These are phyloP conservation scores for Phytophthora citrophthora DNA, from an alignment of 352 stramenopile genomes.

Conservation along the genomic window DNA sequence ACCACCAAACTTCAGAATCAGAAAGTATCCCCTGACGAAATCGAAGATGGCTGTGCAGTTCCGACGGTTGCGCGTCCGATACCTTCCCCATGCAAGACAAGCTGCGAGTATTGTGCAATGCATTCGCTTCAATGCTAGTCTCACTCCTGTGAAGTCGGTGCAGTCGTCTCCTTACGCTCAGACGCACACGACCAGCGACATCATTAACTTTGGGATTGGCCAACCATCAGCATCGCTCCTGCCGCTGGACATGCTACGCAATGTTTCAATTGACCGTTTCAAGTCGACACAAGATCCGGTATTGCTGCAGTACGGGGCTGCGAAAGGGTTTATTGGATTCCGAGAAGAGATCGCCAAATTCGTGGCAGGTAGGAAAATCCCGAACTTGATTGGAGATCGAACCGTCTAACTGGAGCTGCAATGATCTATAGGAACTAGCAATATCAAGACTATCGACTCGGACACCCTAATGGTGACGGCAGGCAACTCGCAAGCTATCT, in stretches of 20 bases:
- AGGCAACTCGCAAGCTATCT: slow-evolving; percentile 93
- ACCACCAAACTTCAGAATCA: not conserved
- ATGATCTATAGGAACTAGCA: slow-evolving; percentile 8
- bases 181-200: slow-evolving; percentile 56
- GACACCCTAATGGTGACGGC: slow-evolving; percentile 87
- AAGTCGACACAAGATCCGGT: slow-evolving; percentile 52
- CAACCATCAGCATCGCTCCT: slow-evolving; percentile 83
- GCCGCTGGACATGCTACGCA: slow-evolving; percentile 66
- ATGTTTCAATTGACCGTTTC: slow-evolving; percentile 57
- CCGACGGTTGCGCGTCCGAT: slow-evolving; percentile 3
- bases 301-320: slow-evolving; percentile 81
- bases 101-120: not conserved
- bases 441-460: slow-evolving; percentile 33
- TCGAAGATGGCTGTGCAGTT: slow-evolving; percentile 18
- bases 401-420: not conserved
- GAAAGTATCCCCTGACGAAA: not conserved
- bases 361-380: slow-evolving; percentile 43
- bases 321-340: slow-evolving; percentile 74
- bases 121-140: slow-evolving; percentile 2
- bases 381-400: too few species aligned
- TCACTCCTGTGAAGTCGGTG: slow-evolving; percentile 34
- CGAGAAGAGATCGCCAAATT: slow-evolving; percentile 68
- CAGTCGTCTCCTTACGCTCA: slow-evolving; percentile 76
- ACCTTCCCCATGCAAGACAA: slow-evolving; percentile 5
- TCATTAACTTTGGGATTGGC: slow-evolving; percentile 89